Base-by-base conservation (phyloP, 2,329 filamentous ascomycete species). In the Xylariaceae sp. region DNA sequence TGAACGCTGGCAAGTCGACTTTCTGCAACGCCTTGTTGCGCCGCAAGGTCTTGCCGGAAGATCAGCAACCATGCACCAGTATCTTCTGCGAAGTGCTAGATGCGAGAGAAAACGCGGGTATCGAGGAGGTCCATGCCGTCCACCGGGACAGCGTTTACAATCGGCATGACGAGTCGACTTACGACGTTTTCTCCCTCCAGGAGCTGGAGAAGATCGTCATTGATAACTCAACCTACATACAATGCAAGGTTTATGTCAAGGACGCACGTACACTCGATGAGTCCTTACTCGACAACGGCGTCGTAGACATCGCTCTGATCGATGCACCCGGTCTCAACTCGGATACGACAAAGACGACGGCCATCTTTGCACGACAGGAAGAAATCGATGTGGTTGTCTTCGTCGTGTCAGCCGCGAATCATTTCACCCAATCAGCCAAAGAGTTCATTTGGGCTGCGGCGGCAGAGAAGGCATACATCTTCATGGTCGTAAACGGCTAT, bases 341-440 rank as follows among this genome's bases (percentile, higher is more conserved):
- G 15, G 90, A 98, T 57, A 96, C 90, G 2, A 79, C 94, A 29
- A 94, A 96, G 64, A 98, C 92, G 0, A 98, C 92, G 1, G 92
- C 92, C 14, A 84, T 98, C 5, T 98, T 98, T 58, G 92, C 92
- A 16, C 75, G 92, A 37, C 92, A 98, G 55, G 92, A 98, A 58
- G 92, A 98, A 61, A 98, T 98, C 43, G 92, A 98, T 50, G 92
- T 98, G 0, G 92, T 98, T 1, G 89, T 98, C 0, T 98, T 98
- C 50, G 92, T 98, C 21, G 92, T 98, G 5, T 95, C 89, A 9
- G 92, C 92, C 3, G 88, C 90, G 17, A 98, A 98, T 46, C 92
- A 98, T 60, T 96, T 98, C 55, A 98, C 92, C 0, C 78, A 94
- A 35, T 94, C 92, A 1, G 89, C 92, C n/a, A 93, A 85, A 60